These are phyloP conservation scores for Erucastrum elatum DNA, from an alignment of 345 rosid genomes.

Conservation along the genomic window DNA sequence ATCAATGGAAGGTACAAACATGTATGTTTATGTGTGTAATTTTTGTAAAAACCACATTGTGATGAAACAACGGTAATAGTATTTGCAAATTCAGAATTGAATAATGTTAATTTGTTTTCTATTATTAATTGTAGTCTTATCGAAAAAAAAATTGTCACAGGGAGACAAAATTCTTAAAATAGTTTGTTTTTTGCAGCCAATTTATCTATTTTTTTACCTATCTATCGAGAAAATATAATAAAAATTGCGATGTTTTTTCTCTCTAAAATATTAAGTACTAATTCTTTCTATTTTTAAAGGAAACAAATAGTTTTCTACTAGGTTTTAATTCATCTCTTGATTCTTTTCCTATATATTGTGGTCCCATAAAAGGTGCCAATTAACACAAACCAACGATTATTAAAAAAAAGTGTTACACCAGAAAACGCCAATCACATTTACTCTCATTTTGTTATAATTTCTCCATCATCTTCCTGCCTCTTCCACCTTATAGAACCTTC, in stretches of 20 bases:
- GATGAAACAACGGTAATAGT: background rate
- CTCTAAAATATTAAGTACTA: background rate
- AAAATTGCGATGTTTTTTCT: constrained; percentile 1
- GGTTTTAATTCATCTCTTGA: constrained; percentile 18
- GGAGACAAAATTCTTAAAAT: background rate
- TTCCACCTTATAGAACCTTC: constrained; percentile 26
- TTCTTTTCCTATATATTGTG: constrained; percentile 15
- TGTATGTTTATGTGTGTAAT: background rate
- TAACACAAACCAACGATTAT: constrained; percentile 35
- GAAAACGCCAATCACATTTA: constrained; percentile 31
- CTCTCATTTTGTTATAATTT: constrained; percentile 28
- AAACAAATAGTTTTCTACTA: constrained; percentile 9
- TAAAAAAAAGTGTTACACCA: constrained; percentile 30
- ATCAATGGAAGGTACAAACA: background rate
- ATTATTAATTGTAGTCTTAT: background rate
- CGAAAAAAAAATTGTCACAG: too few relatives aligned
- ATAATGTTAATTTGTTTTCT: background rate
- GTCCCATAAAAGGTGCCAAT: constrained; percentile 35
- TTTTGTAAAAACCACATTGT: background rate
- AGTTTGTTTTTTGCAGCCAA: background rate
- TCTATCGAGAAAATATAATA: background rate
- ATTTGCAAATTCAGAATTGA: background rate
- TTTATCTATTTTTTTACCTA: background rate
- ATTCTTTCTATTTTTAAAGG: background rate
- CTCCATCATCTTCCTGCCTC: constrained; percentile 19